A percentile compares a stretch with the other conserved stretches of the same genome.
Evolutionary conservation across 495 filamentous ascomycete genomes (phyloP).

Genomic region (Penicillium simplicissimum): DNA sequence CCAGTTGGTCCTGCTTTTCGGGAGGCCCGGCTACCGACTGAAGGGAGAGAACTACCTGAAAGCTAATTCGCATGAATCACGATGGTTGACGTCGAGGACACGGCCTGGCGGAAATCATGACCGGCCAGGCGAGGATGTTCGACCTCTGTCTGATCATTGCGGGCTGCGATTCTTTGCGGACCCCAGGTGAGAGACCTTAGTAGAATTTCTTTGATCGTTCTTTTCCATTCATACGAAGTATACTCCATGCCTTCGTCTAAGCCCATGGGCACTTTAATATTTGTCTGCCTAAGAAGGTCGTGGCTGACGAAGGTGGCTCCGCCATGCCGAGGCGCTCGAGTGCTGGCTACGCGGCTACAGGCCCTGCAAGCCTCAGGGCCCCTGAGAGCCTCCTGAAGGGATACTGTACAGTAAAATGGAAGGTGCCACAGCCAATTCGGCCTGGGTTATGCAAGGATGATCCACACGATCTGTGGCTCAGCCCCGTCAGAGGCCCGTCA

Average conservation of each 20-base stretch:
- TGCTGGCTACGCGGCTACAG: background rate
- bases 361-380: background rate
- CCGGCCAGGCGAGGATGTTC: slow-evolving; percentile 6
- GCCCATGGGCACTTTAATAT: slow-evolving; percentile 2
- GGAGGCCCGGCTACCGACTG: slow-evolving; percentile 16
- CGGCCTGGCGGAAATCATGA: slow-evolving; percentile 9
- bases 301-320: slow-evolving; percentile 26
- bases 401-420: too few species aligned
- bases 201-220: too few species aligned
- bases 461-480: slow-evolving; percentile 22
- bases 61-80: slow-evolving; percentile 13
- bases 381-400: background rate
- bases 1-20: slow-evolving; percentile 4
- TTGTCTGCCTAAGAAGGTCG: slow-evolving; percentile 18
- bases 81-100: slow-evolving; percentile 29
- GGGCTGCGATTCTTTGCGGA: too few species aligned
- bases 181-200: too few species aligned
- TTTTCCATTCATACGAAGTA: background rate
- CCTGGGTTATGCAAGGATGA: slow-evolving; percentile 5
- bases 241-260: background rate
- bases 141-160: background rate
- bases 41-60: slow-evolving; percentile 11
- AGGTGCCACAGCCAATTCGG: background rate
- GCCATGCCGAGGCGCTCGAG: slow-evolving; percentile 3
- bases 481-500: slow-evolving; percentile 2